A percentile compares a stretch with the other conserved stretches of the same genome.
These are phyloP conservation scores for Ceratocystis harringtonii DNA, from an alignment of 2,329 filamentous ascomycete genomes.

Conservation along the genomic window DNA sequence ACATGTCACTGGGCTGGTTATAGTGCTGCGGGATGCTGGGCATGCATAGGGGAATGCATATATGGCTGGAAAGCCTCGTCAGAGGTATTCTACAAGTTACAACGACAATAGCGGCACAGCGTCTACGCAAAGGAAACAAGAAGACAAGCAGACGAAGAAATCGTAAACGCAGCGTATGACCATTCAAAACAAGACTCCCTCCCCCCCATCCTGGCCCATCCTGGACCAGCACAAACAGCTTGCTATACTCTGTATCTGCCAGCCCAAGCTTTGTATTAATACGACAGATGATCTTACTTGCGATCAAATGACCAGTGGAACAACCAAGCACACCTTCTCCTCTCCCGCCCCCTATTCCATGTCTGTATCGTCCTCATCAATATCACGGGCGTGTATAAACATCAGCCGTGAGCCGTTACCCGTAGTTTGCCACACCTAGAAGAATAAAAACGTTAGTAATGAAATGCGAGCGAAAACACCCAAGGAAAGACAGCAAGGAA, in stretches of 20 bases:
- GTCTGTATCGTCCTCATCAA: constrained; percentile 30
- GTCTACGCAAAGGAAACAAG: neutral
- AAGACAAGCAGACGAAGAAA: constrained; percentile 1
- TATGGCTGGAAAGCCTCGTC: neutral
- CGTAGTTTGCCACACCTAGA: constrained; percentile 63
- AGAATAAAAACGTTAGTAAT: constrained; percentile 26
- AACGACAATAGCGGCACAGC: neutral
- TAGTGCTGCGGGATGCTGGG: too few species aligned
- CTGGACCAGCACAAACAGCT: neutral
- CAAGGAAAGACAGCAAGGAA: neutral
- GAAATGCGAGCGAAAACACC: neutral
- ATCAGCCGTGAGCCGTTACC: constrained; percentile 55
- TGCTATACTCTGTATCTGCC: neutral
- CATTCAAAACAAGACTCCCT: constrained; percentile 6
- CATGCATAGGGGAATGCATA: too few species aligned
- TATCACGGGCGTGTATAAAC: constrained; percentile 49
- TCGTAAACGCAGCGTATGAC: constrained; percentile 5
- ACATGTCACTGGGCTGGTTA: too few species aligned
- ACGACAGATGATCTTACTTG: neutral
- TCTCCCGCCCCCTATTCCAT: constrained; percentile 25
- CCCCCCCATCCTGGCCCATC: neutral
- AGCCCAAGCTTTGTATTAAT: neutral
- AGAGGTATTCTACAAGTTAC: neutral
- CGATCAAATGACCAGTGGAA: neutral
- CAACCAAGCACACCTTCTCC: neutral